phyloP scores from a whole-genome alignment of 331 rosid species.

The Malus hybrid region DNA sequence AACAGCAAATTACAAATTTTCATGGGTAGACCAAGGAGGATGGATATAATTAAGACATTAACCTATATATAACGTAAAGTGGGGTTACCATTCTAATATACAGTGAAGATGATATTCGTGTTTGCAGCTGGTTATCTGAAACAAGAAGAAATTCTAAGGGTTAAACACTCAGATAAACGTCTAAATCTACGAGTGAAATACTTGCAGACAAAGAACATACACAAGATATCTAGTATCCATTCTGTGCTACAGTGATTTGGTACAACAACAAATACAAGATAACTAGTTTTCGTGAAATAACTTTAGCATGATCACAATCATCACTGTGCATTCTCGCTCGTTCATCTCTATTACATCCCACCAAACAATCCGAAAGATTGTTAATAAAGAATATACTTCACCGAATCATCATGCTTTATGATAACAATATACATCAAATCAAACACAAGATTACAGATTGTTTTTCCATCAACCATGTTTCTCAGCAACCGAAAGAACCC shows the following conservation, averaged over 20 bases:
- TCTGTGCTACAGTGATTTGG: neutral
- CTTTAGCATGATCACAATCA: neutral
- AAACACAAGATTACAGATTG: neutral
- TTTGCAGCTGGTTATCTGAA: slow-evolving; percentile 85
- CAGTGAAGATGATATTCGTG: slow-evolving; percentile 97
- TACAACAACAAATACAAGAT: neutral
- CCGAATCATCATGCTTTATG: neutral
- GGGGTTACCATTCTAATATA: slow-evolving; percentile 81
- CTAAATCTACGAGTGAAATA: neutral
- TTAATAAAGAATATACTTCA: neutral
- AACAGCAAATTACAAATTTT: neutral
- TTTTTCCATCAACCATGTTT: neutral
- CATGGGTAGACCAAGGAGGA: neutral
- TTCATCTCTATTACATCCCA: neutral
- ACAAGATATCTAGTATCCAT: neutral
- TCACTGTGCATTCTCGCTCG: neutral
- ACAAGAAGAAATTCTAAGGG: slow-evolving; percentile 1
- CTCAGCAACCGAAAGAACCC: neutral
- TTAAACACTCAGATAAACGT: neutral
- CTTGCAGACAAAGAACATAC: neutral
- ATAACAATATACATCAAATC: neutral
- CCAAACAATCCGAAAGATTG: neutral
- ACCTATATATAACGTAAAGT: neutral
- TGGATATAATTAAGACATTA: neutral
- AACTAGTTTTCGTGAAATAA: neutral